A percentile compares a stretch with the other conserved stretches of the same genome.
phyloP scores from a whole-genome alignment of 495 filamentous ascomycete species.

The Bacidia rubella region DNA sequence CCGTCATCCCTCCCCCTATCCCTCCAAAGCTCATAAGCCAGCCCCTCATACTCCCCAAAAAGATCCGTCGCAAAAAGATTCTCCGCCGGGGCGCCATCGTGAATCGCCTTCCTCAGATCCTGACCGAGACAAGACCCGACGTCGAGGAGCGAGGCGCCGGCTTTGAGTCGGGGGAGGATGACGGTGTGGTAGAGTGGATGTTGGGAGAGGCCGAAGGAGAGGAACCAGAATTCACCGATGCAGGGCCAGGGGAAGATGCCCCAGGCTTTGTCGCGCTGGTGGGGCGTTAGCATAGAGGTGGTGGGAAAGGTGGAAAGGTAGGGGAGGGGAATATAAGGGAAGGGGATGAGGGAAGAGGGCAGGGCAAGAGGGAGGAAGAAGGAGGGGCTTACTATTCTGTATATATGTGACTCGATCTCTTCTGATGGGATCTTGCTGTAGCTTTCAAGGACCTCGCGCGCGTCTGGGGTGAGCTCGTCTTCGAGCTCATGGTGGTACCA shows the following conservation, averaged over 20 bases:
- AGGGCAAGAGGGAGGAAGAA: neutral
- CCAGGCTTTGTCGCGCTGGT: conserved; percentile 19
- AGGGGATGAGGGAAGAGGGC: neutral
- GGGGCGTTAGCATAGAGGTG: neutral
- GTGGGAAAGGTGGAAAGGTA: neutral
- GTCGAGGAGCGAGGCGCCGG: conserved; percentile 16
- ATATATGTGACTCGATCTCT: conserved; percentile 16
- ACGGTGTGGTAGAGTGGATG: conserved; percentile 18
- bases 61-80: conserved; percentile 17
- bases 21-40: conserved; percentile 16
- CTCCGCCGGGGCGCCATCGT: conserved; percentile 16
- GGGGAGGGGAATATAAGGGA: neutral
- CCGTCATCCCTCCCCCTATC: conserved; percentile 11
- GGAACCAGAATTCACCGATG: conserved; percentile 31
- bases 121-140: conserved; percentile 20
- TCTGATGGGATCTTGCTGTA: conserved; percentile 18
- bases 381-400: conserved; percentile 12
- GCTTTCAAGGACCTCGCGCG: conserved; percentile 16
- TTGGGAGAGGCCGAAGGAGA: conserved; percentile 18
- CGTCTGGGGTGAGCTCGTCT: conserved; percentile 13
- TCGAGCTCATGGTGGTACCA: conserved; percentile 18
- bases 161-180: conserved; percentile 14
- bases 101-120: conserved; percentile 19
- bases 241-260: conserved; percentile 26
- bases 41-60: conserved; percentile 16